Base-by-base conservation (phyloP, 2,329 filamentous ascomycete species). In the Apiospora marii region DNA sequence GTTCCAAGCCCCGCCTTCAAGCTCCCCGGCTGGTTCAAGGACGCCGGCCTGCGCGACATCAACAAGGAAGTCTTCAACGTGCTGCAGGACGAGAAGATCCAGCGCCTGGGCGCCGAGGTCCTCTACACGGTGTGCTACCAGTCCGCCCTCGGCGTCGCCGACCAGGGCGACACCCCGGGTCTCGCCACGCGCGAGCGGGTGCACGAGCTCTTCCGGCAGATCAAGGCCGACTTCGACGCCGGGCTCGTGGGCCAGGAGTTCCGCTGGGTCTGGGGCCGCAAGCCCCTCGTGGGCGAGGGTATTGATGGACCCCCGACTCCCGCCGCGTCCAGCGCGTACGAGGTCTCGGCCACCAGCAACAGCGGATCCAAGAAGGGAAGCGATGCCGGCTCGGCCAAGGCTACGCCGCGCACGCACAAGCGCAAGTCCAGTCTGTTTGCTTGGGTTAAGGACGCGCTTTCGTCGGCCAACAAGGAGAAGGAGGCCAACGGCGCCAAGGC, bases 231-330 rank as follows among this genome's bases (percentile, higher is more conserved):
- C 58, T 64, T 64, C 58, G 58, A 64, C 58, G 34, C 30, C 19
- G 58, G 58, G 22, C 58, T 64, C 16, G 58, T 64, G 8, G 58
- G 58, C 2, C 58, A 64, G 58, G 58, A 64, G 58, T 64, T 64
- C 58, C 58, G 58, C 58, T 64, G 58, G 58, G 58, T 64, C 58
- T 64, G 58, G 58, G 58, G 58, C 34, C 58, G 58, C 58, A 64
- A 64, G 58, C 58, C 58, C 0, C 4, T 4, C 30, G 30, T 41
- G 0, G 58, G 58, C 22, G 58, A 64, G 34, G 0, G 1, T 8
- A 7, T 61, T 19, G 53, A 61, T 6, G 53, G 53, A 0, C 58
- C 34, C 34, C 58, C 58, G 19, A 41, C 58, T 2, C 58, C 58
- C 8, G 30, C 58, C 8, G 22, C 58, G 10, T 64, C 58, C 19